A percentile compares a stretch with the other conserved stretches of the same genome.
phyloP scores from a whole-genome alignment of 2,329 filamentous ascomycete genomes.

The Cadophora luteo-olivacea region DNA sequence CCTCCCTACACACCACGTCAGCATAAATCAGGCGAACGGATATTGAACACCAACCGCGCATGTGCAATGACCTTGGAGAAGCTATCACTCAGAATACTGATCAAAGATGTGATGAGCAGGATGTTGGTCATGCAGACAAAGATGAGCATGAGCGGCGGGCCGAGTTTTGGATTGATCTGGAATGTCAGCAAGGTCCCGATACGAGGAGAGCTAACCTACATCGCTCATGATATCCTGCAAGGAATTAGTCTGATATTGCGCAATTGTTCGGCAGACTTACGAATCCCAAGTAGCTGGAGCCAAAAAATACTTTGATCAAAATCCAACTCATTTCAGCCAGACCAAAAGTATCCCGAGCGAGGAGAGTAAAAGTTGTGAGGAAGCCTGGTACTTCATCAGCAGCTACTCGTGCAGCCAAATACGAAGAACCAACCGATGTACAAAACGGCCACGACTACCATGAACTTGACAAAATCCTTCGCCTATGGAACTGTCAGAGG shows the following conservation, averaged over 20 bases:
- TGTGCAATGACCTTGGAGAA: conserved; percentile 65
- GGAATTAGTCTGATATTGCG: neutral
- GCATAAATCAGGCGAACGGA: too few species aligned
- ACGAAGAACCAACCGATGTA: conserved; percentile 66
- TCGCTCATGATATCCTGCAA: conserved; percentile 62
- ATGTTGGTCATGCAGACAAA: conserved; percentile 82
- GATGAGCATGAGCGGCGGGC: conserved; percentile 52
- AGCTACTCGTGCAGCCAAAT: neutral
- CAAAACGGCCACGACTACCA: conserved; percentile 78
- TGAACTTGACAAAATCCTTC: conserved; percentile 88
- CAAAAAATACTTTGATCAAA: conserved; percentile 82
- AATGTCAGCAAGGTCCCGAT: too few species aligned
- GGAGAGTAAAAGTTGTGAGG: conserved; percentile 81
- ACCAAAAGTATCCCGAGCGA: conserved; percentile 73
- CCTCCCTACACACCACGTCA: conserved; percentile 57
- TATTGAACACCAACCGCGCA: conserved; percentile 47
- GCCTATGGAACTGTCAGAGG: conserved; percentile 52
- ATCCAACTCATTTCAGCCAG: conserved; percentile 76
- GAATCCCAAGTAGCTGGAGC: conserved; percentile 77
- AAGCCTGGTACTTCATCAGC: conserved; percentile 59
- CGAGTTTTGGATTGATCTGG: conserved; percentile 39
- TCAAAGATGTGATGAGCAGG: conserved; percentile 78
- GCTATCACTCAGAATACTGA: conserved; percentile 79
- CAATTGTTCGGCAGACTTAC: conserved; percentile 47
- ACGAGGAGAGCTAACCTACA: too few species aligned